A percentile compares a stretch with the other conserved stretches of the same genome.
These are phyloP conservation scores for Pyrus hybrid DNA, from an alignment of 331 rosid genomes.

Conservation along the genomic window DNA sequence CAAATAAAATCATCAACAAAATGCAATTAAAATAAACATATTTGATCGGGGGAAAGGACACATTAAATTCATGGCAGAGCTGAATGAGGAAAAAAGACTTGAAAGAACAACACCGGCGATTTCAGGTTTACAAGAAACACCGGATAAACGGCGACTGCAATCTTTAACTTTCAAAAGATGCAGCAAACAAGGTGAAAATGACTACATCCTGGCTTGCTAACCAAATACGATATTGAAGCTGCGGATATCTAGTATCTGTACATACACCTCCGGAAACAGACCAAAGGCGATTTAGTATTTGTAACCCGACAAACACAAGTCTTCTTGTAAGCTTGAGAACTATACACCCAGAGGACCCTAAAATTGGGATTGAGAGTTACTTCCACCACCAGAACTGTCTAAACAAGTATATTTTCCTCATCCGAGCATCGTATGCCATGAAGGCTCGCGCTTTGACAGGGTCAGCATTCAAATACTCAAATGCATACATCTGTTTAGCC, in stretches of 20 bases:
- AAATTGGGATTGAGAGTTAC: conserved; percentile 13
- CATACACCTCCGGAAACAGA: conserved; percentile 19
- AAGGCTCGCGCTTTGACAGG: conserved; percentile 75
- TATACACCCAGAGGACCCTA: conserved; percentile 20
- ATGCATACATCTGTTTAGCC: conserved; percentile 70
- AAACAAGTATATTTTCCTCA: conserved; percentile 62
- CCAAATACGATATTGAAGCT: background rate
- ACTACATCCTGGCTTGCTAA: background rate
- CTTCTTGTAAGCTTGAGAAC: conserved; percentile 9
- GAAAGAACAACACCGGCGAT: background rate
- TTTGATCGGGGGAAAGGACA: background rate
- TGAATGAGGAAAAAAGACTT: background rate
- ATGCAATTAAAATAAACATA: background rate
- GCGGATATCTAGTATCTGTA: conserved; percentile 32
- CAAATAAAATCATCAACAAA: background rate
- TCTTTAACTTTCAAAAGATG: background rate
- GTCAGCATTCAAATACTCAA: conserved; percentile 67
- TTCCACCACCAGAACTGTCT: conserved; percentile 81
- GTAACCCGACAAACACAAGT: conserved; percentile 3
- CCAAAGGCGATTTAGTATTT: no score
- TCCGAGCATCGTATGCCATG: conserved; percentile 51
- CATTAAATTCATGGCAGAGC: background rate
- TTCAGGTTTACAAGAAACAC: background rate
- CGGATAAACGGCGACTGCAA: background rate
- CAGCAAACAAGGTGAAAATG: background rate